Evolutionary conservation across 495 filamentous ascomycete genomes (phyloP), one percentile per base, ranked within the genome.

Genomic region (Staphylotrichum longicolle): DNA sequence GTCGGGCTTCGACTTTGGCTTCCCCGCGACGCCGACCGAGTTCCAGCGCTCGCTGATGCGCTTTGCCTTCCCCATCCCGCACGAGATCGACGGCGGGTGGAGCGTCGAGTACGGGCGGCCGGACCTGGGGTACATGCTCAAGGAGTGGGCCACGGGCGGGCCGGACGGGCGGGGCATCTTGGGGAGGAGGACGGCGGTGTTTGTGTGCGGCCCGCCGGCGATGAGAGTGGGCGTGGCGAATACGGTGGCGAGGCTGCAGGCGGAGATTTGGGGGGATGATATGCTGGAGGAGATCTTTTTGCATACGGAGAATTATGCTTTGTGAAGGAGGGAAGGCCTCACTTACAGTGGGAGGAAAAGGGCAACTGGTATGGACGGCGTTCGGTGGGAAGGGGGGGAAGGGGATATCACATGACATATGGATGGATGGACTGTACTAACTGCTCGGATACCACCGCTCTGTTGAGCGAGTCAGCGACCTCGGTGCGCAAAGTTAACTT

Each of bases 261-360:
- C 80, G 41, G 83, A 87, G 73, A 92, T 98, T 40, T 89, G 90
- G 88, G 82, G 80, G 3, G 87, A 89, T 65, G 82, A 86, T 15
- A 81, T 82, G 54, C 84, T 86, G 48, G 93, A 96, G 69, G 93
- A 98, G 83, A 87, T 98, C 60, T 96, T 91, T 71, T 72, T 98
- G 73, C 93, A 97, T 80, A 88, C 92, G 10, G 93, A 98, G 81
- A 96, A 96, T 72, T 96, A 95, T 75, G 90, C 91, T 44, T 78
- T 93, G 54, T 95, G 41, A 72, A 7, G 5, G 15, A 7, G 45
- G 20, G 34, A 11, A 7, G n/a, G 12, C 7, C 11, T 2, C 41
- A 3, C 33, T 41, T 35, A 9, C 5, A 54, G 12, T 5, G 34
- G 15, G 10, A 7, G 50, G 12, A 10, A 35, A 30, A 47, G 5